These are phyloP conservation scores for Skeletonema costatum DNA, from an alignment of 108 stramenopile species.

Conservation along the genomic window DNA sequence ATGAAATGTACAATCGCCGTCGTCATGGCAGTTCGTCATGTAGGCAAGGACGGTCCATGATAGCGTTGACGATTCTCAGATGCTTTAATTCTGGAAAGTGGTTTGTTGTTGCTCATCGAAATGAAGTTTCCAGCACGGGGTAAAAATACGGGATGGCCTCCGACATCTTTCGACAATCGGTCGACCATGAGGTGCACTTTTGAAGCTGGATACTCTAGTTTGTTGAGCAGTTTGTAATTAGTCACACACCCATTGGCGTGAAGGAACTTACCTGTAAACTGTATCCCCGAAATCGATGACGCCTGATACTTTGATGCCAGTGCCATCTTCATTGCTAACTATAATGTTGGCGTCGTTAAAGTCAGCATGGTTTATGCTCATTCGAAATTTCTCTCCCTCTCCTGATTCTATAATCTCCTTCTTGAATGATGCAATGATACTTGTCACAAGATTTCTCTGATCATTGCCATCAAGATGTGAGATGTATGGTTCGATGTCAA, in stretches of 20 bases:
- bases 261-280: slow-evolving; percentile 72
- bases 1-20: slow-evolving; percentile 75
- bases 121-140: slow-evolving; percentile 79
- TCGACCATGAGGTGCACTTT: slow-evolving; percentile 57
- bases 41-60: slow-evolving; percentile 65
- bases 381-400: slow-evolving; percentile 49
- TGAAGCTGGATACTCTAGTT: slow-evolving; percentile 80
- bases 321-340: slow-evolving; percentile 50
- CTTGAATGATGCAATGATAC: slow-evolving; percentile 74
- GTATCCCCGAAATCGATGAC: slow-evolving; percentile 93
- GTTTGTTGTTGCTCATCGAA: slow-evolving; percentile 88
- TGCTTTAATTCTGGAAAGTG: slow-evolving; percentile 88
- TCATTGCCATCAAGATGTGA: slow-evolving; percentile 58
- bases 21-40: slow-evolving; percentile 73
- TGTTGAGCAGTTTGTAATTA: slow-evolving; percentile 39
- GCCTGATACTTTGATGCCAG: slow-evolving; percentile 57
- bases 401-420: slow-evolving; percentile 55
- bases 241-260: not conserved
- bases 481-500: slow-evolving; percentile 62
- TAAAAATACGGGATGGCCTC: slow-evolving; percentile 57
- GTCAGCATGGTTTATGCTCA: slow-evolving; percentile 69
- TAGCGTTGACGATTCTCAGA: slow-evolving; percentile 89
- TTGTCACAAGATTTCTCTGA: slow-evolving; percentile 54
- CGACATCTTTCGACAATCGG: slow-evolving; percentile 90
- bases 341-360: slow-evolving; percentile 93